Evolutionary conservation across 2,329 filamentous ascomycete genomes (phyloP).

Genomic region (Apiospora aurea): DNA sequence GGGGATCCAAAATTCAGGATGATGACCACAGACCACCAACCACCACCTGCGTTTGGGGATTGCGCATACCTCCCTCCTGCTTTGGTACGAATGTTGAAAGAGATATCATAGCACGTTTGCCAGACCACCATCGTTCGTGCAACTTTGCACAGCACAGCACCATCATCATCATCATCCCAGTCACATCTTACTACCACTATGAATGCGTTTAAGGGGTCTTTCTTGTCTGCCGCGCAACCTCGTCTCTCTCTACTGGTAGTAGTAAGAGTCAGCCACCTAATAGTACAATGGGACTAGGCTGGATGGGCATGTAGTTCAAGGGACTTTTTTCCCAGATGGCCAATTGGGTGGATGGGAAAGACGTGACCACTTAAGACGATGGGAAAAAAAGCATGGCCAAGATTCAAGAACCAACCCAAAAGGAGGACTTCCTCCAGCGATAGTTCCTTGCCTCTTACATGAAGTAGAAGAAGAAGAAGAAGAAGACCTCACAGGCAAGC

Average conservation of each 20-base stretch:
- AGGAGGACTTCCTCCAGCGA: not conserved
- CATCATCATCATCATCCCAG: not conserved
- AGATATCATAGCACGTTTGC: slow-evolving; percentile 4
- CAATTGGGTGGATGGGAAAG: slow-evolving; percentile 2
- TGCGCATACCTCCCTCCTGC: not conserved
- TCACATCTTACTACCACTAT: not conserved
- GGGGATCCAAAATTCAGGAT: slow-evolving; percentile 13
- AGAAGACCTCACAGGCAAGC: not conserved
- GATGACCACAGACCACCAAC: slow-evolving; percentile 9
- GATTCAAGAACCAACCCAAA: not conserved
- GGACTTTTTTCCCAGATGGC: slow-evolving; percentile 8
- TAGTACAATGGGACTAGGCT: not conserved
- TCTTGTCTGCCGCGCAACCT: not conserved
- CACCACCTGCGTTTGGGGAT: not conserved
- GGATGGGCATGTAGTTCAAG: not conserved
- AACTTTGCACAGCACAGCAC: not conserved
- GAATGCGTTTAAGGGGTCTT: not conserved
- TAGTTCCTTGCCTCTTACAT: not conserved
- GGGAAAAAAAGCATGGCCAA: not conserved
- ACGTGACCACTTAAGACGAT: not conserved
- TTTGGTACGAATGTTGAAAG: not conserved
- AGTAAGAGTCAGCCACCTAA: slow-evolving; percentile 3
- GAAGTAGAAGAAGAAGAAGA: not conserved
- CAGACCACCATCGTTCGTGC: slow-evolving; percentile 10
- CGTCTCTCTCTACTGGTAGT: not conserved